A percentile compares a stretch with the other conserved stretches of the same genome.
phyloP scores from a whole-genome alignment of 805 yeast genomes.

The Monosporozyma servazzii region DNA sequence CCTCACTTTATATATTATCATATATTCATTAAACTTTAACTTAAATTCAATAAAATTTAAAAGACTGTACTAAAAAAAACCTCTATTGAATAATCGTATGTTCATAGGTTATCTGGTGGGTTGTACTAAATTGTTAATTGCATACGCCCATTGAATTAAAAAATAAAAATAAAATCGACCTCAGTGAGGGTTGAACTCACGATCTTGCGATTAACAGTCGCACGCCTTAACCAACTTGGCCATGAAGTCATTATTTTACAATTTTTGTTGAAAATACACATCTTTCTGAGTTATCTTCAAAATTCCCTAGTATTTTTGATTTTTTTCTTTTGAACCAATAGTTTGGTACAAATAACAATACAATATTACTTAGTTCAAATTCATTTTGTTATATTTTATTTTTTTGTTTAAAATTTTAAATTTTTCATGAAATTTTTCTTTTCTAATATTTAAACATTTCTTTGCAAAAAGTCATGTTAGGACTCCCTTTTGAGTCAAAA shows the following conservation, averaged over 20 bases:
- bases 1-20: not conserved
- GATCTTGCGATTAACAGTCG: constrained; percentile 59
- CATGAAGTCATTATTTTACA: constrained; percentile 35
- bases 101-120: too few relatives aligned
- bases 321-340: too few relatives aligned
- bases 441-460: not conserved
- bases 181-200: constrained; percentile 53
- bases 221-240: constrained; percentile 58
- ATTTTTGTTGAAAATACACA: not conserved
- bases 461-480: not conserved
- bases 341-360: too few relatives aligned
- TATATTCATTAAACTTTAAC: not conserved
- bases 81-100: not conserved
- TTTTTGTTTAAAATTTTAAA: too few relatives aligned
- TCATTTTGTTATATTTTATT: too few relatives aligned
- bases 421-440: too few relatives aligned
- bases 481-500: not conserved
- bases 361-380: too few relatives aligned
- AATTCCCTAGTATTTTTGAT: too few relatives aligned
- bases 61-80: not conserved
- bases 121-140: too few relatives aligned
- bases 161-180: constrained; percentile 31
- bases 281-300: too few relatives aligned
- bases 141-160: too few relatives aligned
- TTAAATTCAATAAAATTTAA: not conserved